Percentiles rank a stretch among this genome's conserved stretches.
Conservation (phyloP, 495 filamentous ascomycete genomes). For the Penicillium longicatenatum region DNA sequence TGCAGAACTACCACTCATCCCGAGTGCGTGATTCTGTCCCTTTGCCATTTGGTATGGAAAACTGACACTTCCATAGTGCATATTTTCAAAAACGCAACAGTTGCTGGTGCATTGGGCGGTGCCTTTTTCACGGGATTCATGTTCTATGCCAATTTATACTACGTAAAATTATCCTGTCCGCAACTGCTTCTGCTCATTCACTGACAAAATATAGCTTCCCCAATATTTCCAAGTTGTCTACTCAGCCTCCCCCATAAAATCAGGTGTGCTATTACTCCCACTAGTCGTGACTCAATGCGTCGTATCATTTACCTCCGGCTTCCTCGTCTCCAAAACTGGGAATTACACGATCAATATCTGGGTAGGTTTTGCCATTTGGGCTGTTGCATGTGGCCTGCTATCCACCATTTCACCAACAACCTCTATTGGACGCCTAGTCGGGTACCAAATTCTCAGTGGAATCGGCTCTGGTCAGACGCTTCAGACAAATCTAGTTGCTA, state of each 20-base stretch:
- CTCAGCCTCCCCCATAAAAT: constrained; percentile 44
- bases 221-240: constrained; percentile 38
- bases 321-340: constrained; percentile 7
- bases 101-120: constrained; percentile 2
- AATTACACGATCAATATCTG: constrained; percentile 9
- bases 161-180: background rate
- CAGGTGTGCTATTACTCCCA: constrained; percentile 56
- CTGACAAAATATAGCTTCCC: constrained; percentile 17
- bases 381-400: constrained; percentile 7
- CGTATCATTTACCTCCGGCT: constrained; percentile 46
- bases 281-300: constrained; percentile 47
- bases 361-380: constrained; percentile 7
- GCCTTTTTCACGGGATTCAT: constrained; percentile 9
- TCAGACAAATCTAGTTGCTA: constrained; percentile 7
- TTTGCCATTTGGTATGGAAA: background rate
- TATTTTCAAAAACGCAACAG: constrained; percentile 11
- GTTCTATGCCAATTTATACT: constrained; percentile 11
- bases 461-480: constrained; percentile 9
- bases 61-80: background rate
- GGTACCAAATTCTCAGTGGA: constrained; percentile 7
- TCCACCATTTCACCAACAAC: constrained; percentile 8
- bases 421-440: constrained; percentile 2
- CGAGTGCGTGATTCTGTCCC: background rate
- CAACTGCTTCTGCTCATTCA: background rate
- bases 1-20: constrained; percentile 8